A percentile compares a stretch with the other conserved stretches of the same genome.
phyloP scores from a whole-genome alignment of 164 flowering plant genomes.

The Santalum album region DNA sequence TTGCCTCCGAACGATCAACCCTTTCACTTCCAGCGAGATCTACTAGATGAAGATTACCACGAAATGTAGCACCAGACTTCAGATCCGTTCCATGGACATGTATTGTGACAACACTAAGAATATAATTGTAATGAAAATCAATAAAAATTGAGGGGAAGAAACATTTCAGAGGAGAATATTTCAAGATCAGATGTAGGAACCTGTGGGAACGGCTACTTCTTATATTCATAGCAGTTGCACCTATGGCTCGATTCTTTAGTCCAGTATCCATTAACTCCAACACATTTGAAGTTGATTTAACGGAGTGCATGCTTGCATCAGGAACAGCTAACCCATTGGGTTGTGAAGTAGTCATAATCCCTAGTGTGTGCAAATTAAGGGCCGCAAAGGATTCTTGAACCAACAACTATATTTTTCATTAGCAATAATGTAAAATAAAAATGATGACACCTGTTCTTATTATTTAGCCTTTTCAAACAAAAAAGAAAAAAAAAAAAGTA shows the following conservation, averaged over 20 bases:
- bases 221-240: slow-evolving; percentile 59
- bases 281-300: slow-evolving; percentile 56
- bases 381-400: slow-evolving; percentile 15
- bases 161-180: neutral
- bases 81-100: slow-evolving; percentile 74
- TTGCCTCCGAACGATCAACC: slow-evolving; percentile 77
- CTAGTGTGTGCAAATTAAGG: slow-evolving; percentile 84
- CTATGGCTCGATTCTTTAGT: slow-evolving; percentile 37
- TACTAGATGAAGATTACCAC: slow-evolving; percentile 58
- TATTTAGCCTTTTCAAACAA: too few relatives aligned
- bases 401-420: too few relatives aligned
- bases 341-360: slow-evolving; percentile 59
- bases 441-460: too few relatives aligned
- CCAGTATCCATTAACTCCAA: slow-evolving; percentile 61
- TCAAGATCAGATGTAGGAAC: slow-evolving; percentile 15
- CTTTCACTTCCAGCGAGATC: slow-evolving; percentile 83
- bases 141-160: neutral
- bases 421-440: too few relatives aligned
- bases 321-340: slow-evolving; percentile 89
- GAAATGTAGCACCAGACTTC: slow-evolving; percentile 40
- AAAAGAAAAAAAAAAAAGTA: neutral
- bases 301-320: slow-evolving; percentile 65
- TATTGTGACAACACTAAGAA: slow-evolving; percentile 39
- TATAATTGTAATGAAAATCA: slow-evolving; percentile 8
- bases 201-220: slow-evolving; percentile 80